Conservation (phyloP, 2,329 filamentous ascomycete species). For the Dothistroma pini region DNA sequence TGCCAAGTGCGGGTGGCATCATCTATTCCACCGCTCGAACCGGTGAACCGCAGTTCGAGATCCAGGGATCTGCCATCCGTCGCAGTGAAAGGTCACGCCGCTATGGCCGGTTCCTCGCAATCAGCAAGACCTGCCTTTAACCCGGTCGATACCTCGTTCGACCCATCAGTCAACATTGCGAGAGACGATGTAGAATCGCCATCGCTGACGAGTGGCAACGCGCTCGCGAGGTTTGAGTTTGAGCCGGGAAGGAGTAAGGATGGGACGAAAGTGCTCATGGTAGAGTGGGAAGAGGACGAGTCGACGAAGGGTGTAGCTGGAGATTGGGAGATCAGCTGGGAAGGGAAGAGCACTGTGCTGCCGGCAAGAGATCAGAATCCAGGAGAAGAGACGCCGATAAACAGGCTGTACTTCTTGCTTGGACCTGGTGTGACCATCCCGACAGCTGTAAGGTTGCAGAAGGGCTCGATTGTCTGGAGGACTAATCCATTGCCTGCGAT, state of each 20-base stretch:
- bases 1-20: not conserved
- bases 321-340: conserved; percentile 78
- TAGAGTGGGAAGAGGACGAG: conserved; percentile 75
- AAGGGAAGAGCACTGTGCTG: conserved; percentile 69
- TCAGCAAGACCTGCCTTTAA: conserved; percentile 36
- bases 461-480: conserved; percentile 48
- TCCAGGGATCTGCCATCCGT: not conserved
- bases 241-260: conserved; percentile 67
- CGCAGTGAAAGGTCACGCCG: not conserved
- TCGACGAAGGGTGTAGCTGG: conserved; percentile 46
- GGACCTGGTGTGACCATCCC: conserved; percentile 70
- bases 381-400: conserved; percentile 31
- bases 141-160: conserved; percentile 41
- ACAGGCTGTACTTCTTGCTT: conserved; percentile 76
- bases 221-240: conserved; percentile 84
- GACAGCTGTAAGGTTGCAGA: conserved; percentile 62
- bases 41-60: conserved; percentile 6
- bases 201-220: conserved; percentile 50
- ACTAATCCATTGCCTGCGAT: conserved; percentile 84
- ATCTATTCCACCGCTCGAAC: conserved; percentile 1
- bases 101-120: conserved; percentile 10
- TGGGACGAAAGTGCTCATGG: conserved; percentile 88
- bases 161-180: conserved; percentile 15
- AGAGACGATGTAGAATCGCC: conserved; percentile 40
- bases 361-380: conserved; percentile 56